Evolutionary conservation across 2,329 filamentous ascomycete species (phyloP).

Genomic region (Helotiales sp.): DNA sequence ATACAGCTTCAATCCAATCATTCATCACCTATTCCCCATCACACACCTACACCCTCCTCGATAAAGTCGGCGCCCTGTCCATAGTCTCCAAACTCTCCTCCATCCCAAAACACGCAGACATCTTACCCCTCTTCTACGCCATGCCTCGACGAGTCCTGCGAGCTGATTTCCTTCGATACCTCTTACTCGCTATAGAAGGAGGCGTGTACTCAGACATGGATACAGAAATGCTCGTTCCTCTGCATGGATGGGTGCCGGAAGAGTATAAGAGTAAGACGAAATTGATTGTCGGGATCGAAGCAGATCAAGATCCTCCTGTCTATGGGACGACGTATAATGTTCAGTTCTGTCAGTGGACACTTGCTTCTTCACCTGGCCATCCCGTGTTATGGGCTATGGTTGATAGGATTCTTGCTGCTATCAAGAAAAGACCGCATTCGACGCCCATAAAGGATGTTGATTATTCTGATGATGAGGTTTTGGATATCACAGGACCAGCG

Average conservation of each 20-base stretch:
- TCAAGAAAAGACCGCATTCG: neutral
- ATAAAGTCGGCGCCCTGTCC: slow-evolving; percentile 16
- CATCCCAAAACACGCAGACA: neutral
- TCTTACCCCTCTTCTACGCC: slow-evolving; percentile 6
- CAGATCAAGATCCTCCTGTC: neutral
- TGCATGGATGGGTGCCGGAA: slow-evolving; percentile 1
- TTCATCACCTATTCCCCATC: slow-evolving; percentile 24
- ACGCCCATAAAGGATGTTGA: slow-evolving; percentile 1
- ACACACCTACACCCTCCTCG: slow-evolving; percentile 25
- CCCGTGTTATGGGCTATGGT: slow-evolving; percentile 1
- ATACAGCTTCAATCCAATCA: slow-evolving; percentile 7
- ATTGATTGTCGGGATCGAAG: neutral
- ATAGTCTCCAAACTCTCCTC: slow-evolving; percentile 17
- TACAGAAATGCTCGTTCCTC: neutral
- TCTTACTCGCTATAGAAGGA: neutral
- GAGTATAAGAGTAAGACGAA: neutral
- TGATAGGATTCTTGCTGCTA: neutral
- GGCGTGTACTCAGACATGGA: slow-evolving; percentile 3
- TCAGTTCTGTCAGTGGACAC: slow-evolving; percentile 2
- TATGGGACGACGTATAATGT: neutral
- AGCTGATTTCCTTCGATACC: slow-evolving; percentile 4
- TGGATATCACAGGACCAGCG: neutral
- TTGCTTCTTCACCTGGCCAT: neutral
- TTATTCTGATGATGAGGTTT: neutral
- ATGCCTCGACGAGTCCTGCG: neutral